Evolutionary conservation across 2,329 filamentous ascomycete genomes (phyloP), one percentile per base, ranked within the genome.

Genomic region (Monosporascus ibericus): DNA sequence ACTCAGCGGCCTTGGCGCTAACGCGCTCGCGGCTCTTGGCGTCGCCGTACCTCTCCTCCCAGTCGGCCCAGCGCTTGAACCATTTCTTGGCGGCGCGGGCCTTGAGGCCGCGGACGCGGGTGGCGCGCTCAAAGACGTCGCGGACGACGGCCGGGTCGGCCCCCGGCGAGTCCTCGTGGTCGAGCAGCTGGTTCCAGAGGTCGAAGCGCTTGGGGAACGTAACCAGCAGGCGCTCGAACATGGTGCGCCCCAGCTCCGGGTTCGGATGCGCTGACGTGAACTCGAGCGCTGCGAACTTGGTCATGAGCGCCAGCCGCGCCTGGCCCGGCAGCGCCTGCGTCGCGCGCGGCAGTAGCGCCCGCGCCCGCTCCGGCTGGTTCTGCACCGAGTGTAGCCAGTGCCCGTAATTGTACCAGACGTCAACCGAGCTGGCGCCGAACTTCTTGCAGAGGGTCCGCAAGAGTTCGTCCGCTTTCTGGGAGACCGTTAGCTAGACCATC

Each of bases 401-500:
- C 24, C 92, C 92, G 71, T 96, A 97, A 75, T 97, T 96, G 70
- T 87, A 79, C 90, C 92, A 99, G 60, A 96, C 84, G 50, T 85
- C 82, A 9, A 89, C 86, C 6, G 86, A 83, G 59, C 86, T 84
- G 57, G 87, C 87, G 65, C 94, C 90, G 54, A 90, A 92, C 73
- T 95, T 96, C 76, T 94, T 95, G 63, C 89, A 77, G 71, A 95
- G 89, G 40, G 79, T 74, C 69, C 94, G 87, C 75, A 96, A 97
- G 60, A 97, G 80, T 22, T 81, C 82, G 65, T 96, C 91, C 51
- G 92, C 92, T 80, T 92, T 87, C 87, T 95, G 69, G 68, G 27
- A n/a, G 44, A 25, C 37, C 56, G 62, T 72, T 63, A 73, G 67
- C 48, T 22, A 48, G 38, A 46, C 17, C 42, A 6, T 48, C 17